Percentiles rank a stretch among this genome's conserved stretches.
These are phyloP conservation scores for Ceratocystis albifundus DNA, from an alignment of 2,329 filamentous ascomycete genomes.

Conservation along the genomic window DNA sequence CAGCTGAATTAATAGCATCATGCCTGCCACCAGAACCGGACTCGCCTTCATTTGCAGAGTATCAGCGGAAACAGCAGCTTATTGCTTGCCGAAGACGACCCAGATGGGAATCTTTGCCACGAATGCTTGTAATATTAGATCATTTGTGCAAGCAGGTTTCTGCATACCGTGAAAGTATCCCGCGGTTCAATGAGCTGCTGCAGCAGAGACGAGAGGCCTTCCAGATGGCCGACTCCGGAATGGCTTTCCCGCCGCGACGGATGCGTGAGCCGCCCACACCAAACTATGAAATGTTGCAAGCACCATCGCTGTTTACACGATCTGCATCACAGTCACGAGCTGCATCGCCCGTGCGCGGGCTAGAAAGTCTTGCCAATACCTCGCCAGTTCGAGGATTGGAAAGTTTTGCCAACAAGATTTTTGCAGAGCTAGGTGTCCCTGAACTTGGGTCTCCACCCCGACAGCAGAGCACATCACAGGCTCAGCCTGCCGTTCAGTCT, in stretches of 20 bases:
- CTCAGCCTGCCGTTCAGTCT: conserved; percentile 27
- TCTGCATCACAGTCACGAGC: conserved; percentile 35
- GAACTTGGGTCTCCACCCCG: conserved; percentile 26
- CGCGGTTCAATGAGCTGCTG: conserved; percentile 61
- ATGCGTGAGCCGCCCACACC: conserved; percentile 23
- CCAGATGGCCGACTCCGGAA: conserved; percentile 44
- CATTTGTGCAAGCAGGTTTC: conserved; percentile 50
- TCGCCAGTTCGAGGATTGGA: conserved; percentile 35
- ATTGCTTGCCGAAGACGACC: conserved; percentile 41
- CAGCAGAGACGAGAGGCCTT: conserved; percentile 54
- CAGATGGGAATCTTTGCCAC: conserved; percentile 42
- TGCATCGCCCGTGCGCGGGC: conserved; percentile 42
- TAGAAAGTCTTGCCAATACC: conserved; percentile 23
- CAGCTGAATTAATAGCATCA: conserved; percentile 8
- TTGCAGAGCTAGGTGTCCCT: conserved; percentile 48
- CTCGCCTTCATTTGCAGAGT: conserved; percentile 33
- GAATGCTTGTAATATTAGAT: conserved; percentile 47
- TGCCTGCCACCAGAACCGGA: conserved; percentile 35
- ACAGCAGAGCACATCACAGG: conserved; percentile 34
- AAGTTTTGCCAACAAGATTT: conserved; percentile 50
- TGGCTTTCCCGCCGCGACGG: conserved; percentile 30
- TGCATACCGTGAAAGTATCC: conserved; percentile 51
- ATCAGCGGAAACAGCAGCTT: conserved; percentile 26
- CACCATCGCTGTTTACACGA: conserved; percentile 27
- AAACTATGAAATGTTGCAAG: conserved; percentile 23